Evolutionary conservation across 1,284 basidiomycete genomes (phyloP), one percentile per base, ranked within the genome.

Genomic region (Cerrena zonata): DNA sequence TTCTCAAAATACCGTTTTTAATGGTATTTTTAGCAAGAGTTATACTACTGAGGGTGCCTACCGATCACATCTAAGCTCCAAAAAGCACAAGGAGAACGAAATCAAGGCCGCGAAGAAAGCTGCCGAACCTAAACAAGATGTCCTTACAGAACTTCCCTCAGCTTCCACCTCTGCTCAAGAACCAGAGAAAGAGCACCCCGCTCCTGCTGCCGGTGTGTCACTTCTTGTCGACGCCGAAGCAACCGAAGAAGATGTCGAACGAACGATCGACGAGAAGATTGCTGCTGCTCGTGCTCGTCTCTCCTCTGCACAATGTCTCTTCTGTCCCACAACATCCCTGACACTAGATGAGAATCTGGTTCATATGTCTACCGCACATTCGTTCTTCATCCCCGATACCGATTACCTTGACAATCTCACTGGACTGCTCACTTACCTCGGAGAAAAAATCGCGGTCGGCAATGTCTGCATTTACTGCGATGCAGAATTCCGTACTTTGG

Each of bases 381-480:
- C 93, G 23, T 99, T 99, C 78, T 98, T 96, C 76, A 78, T 99
- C 53, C 96, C 96, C 41, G 95, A 99, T 58, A 83, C 83, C 37
- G 91, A 97, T 41, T 95, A 91, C 67, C 82, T 99, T 54, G 73
- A 89, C 58, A 92, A 99, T 68, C 68, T 89, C 25, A 58, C 80
- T 1, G 96, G 95, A 2, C 79, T 99, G 26, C 71, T 98, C 50
- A 71, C 74, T 1, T 94, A 96, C 67, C 80, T 99, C 5, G 92
- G 91, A 2, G 93, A 98, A 70, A 97, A 97, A 70, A 84, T 99
- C 38, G 86, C 89, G 0, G 82, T 96, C 15, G 92, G 88, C 15
- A 96, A 98, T 69, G 77, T 94, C 10, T 99, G 96, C 71, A 79
- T 99, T 36, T 94, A 80, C 70, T 99, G 96, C 68, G 89, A 88